These are phyloP conservation scores for Colletotrichum nymphaeae DNA, from an alignment of 2,329 filamentous ascomycete genomes.

Conservation along the genomic window DNA sequence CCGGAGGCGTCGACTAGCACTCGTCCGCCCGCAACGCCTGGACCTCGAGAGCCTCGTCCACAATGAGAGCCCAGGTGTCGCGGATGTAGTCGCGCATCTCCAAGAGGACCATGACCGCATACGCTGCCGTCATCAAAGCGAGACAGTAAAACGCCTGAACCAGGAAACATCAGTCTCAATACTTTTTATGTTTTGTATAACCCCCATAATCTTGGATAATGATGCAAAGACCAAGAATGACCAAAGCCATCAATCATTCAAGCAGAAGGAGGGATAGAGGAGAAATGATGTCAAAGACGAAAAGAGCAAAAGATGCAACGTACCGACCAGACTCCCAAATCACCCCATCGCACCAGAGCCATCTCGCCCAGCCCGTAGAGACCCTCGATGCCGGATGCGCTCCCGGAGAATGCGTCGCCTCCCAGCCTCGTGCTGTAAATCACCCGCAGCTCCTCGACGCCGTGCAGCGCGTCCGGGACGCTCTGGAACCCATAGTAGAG, in stretches of 20 bases:
- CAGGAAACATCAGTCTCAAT: conserved; percentile 14
- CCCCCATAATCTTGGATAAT: no score
- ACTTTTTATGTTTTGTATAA: background rate
- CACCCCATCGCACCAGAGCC: conserved; percentile 30
- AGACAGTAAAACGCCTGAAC: conserved; percentile 34
- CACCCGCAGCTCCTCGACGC: conserved; percentile 25
- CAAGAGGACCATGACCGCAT: conserved; percentile 31
- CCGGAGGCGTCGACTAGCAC: conserved; percentile 6
- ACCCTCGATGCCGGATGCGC: conserved; percentile 23
- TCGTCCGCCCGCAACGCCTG: conserved; percentile 34
- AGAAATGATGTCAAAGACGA: background rate
- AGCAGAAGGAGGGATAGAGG: background rate
- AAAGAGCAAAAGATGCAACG: conserved; percentile 13
- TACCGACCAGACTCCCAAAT: conserved; percentile 32
- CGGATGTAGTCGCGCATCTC: conserved; percentile 33
- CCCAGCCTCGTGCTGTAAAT: conserved; percentile 1
- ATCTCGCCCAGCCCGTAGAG: conserved; percentile 32
- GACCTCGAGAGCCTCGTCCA: conserved; percentile 33
- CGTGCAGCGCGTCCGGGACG: conserved; percentile 21
- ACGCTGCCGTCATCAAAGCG: conserved; percentile 34
- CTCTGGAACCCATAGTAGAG: conserved; percentile 33
- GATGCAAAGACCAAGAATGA: conserved; percentile 3
- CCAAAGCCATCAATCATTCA: background rate
- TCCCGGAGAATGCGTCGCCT: background rate
- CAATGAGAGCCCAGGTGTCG: conserved; percentile 33